Evolutionary conservation across 2,329 filamentous ascomycete genomes (phyloP).

Genomic region (Diaporthe vexans): DNA sequence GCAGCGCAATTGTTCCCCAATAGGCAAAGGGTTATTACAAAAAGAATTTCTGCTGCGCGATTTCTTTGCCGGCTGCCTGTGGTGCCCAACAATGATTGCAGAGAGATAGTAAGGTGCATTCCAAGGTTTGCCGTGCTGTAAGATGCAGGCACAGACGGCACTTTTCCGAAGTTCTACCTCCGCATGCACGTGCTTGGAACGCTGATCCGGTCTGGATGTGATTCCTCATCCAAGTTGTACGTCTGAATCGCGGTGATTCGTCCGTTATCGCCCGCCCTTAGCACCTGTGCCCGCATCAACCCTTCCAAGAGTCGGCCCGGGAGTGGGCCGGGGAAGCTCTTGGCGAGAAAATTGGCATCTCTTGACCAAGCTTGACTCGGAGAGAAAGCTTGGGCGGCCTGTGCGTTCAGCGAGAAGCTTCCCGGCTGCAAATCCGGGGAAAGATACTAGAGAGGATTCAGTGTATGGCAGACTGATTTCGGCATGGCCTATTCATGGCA

Average conservation of each 20-base stretch:
- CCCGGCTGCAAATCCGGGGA: conserved; percentile 3
- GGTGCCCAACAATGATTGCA: background rate
- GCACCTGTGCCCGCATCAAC: conserved; percentile 13
- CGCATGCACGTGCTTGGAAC: conserved; percentile 16
- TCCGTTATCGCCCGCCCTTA: conserved; percentile 12
- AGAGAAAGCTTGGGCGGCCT: background rate
- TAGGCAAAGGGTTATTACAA: background rate
- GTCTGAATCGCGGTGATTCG: conserved; percentile 2
- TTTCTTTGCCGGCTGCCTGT: background rate
- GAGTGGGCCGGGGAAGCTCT: conserved; percentile 11
- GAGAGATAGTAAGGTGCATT: background rate
- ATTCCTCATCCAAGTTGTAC: background rate
- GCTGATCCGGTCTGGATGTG: background rate
- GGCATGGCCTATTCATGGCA: too few relatives aligned
- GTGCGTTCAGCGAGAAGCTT: background rate
- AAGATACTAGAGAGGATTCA: too few relatives aligned
- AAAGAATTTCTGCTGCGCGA: background rate
- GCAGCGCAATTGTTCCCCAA: background rate
- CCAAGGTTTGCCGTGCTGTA: background rate
- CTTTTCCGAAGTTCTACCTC: background rate
- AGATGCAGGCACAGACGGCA: background rate
- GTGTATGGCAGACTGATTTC: too few relatives aligned
- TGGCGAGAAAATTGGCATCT: conserved; percentile 31
- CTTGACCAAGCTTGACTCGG: conserved; percentile 29
- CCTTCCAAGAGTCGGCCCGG: conserved; percentile 7